phyloP scores from a whole-genome alignment of 2,329 filamentous ascomycete genomes.

The Orbilia blumenaviensis region DNA sequence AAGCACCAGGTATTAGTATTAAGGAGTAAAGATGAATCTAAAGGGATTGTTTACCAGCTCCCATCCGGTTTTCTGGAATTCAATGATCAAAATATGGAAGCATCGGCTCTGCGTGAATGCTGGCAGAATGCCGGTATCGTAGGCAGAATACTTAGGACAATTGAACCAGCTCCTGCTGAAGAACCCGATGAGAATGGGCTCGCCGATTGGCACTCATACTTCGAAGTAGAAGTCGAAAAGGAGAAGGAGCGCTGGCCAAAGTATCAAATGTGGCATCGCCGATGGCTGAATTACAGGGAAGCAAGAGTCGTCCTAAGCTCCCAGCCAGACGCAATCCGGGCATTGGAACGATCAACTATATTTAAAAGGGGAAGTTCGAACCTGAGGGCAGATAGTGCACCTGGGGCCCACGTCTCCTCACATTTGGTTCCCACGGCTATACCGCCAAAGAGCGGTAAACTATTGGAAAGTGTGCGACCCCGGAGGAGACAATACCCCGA shows the following conservation, averaged over 20 bases:
- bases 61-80: constrained; percentile 44
- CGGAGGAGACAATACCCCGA: constrained; percentile 38
- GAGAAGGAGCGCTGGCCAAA: constrained; percentile 47
- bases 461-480: constrained; percentile 23
- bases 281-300: constrained; percentile 52
- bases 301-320: constrained; percentile 47
- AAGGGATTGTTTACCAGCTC: constrained; percentile 33
- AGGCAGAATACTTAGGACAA: constrained; percentile 43
- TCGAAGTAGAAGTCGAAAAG: constrained; percentile 49
- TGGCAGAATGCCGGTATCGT: constrained; percentile 53
- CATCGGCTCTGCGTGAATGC: constrained; percentile 46
- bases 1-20: constrained; percentile 51
- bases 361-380: constrained; percentile 49
- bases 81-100: constrained; percentile 54
- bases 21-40: constrained; percentile 43
- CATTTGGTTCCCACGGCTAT: neutral
- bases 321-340: constrained; percentile 46
- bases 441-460: constrained; percentile 18
- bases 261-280: constrained; percentile 45
- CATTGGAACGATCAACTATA: constrained; percentile 47
- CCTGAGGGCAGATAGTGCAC: constrained; percentile 8
- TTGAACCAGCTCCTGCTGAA: constrained; percentile 51
- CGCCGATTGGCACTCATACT: constrained; percentile 53
- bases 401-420: constrained; percentile 10
- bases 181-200: constrained; percentile 51